Evolutionary conservation across 257 asterid genomes (phyloP).

Genomic region (Fraxinus anomala): DNA sequence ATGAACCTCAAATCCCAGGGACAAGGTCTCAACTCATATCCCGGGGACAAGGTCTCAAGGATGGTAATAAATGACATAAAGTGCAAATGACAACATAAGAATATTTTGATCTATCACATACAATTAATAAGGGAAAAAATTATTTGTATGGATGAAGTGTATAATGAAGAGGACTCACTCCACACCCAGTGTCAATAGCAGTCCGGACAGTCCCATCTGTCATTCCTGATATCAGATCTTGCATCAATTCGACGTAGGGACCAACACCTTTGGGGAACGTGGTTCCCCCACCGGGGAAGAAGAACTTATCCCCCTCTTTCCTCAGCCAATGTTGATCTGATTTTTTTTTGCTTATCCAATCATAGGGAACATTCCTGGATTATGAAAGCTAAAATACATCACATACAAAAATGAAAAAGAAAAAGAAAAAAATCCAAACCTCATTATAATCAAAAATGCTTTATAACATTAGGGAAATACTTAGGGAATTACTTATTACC

Average conservation of each 20-base stretch:
- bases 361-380: slow-evolving; percentile 57
- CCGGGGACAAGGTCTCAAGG: neutral
- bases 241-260: slow-evolving; percentile 48
- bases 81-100: neutral
- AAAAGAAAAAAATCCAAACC: neutral
- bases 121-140: neutral
- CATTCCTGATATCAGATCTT: slow-evolving; percentile 53
- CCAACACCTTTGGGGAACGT: slow-evolving; percentile 58
- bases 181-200: slow-evolving; percentile 66
- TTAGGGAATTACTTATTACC: slow-evolving; percentile 39
- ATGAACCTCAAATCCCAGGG: neutral
- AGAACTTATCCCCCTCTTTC: slow-evolving; percentile 58
- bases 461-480: neutral
- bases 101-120: neutral
- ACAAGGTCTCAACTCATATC: neutral
- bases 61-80: neutral
- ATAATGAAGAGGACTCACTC: slow-evolving; percentile 42
- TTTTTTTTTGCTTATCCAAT: slow-evolving; percentile 56
- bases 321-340: slow-evolving; percentile 58
- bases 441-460: neutral
- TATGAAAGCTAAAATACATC: neutral
- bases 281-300: slow-evolving; percentile 65
- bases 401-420: neutral
- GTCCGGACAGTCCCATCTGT: slow-evolving; percentile 52
- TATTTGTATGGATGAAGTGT: neutral